These are phyloP conservation scores for Kodamaea laetipori DNA, from an alignment of 805 yeast genomes.

Conservation along the genomic window DNA sequence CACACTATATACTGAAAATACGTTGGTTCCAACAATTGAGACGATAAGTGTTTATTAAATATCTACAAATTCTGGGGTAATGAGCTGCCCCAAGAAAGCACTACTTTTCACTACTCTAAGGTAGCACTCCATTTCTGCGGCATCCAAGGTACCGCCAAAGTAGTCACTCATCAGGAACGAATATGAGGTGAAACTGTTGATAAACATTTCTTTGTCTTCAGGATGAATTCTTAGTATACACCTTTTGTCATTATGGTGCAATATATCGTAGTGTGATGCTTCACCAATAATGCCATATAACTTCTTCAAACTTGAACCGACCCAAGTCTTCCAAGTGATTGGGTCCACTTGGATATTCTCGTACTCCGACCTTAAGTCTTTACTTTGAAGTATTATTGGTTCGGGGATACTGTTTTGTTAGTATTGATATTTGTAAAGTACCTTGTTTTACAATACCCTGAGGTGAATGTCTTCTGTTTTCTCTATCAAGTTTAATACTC, in stretches of 20 bases:
- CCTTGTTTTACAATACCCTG: too few species aligned
- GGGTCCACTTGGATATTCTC: conserved; percentile 11
- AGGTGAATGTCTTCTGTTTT: background rate
- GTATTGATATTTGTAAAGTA: conserved; percentile 6
- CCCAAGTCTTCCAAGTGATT: conserved; percentile 23
- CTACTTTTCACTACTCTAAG: conserved; percentile 9
- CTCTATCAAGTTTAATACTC: conserved; percentile 11
- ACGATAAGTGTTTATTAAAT: too few species aligned
- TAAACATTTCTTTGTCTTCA: conserved; percentile 32
- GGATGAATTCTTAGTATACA: conserved; percentile 30
- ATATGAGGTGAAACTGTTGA: conserved; percentile 33
- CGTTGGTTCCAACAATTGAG: too few species aligned
- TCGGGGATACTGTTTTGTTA: conserved; percentile 16
- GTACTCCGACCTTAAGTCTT: background rate
- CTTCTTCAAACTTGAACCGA: conserved; percentile 17
- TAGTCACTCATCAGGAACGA: conserved; percentile 28
- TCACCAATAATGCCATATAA: conserved; percentile 23
- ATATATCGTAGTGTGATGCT: conserved; percentile 20
- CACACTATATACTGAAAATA: too few species aligned
- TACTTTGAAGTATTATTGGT: conserved; percentile 10
- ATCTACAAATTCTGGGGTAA: conserved; percentile 7
- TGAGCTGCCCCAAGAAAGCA: conserved; percentile 6
- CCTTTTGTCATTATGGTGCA: conserved; percentile 13
- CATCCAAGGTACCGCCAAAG: conserved; percentile 7
- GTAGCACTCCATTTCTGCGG: conserved; percentile 11